phyloP scores from a whole-genome alignment of 1,284 basidiomycete species.

The Papiliotrema fonsecae region DNA sequence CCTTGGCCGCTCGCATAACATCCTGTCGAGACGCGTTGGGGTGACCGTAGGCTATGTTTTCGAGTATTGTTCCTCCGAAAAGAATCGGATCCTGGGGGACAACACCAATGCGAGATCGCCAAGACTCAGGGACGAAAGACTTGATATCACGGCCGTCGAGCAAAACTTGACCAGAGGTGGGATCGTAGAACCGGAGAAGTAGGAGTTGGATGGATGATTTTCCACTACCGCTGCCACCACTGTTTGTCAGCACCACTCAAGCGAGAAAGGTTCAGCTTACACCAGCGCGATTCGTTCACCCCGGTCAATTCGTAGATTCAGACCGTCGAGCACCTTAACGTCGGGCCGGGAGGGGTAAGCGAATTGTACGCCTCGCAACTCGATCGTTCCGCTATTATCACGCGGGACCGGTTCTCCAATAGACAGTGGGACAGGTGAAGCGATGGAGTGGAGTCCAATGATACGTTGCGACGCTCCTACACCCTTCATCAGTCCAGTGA shows the following conservation, averaged over 20 bases:
- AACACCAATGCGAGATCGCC: conserved; percentile 74
- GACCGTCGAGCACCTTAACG: conserved; percentile 73
- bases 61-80: conserved; percentile 71
- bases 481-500: conserved; percentile 47
- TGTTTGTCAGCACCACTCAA: conserved; percentile 7
- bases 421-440: conserved; percentile 40
- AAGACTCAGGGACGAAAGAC: conserved; percentile 69
- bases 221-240: conserved; percentile 47
- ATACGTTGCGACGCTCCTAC: conserved; percentile 46
- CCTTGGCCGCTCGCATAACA: conserved; percentile 34
- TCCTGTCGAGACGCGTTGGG: conserved; percentile 35
- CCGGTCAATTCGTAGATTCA: conserved; percentile 49
- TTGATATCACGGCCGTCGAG: conserved; percentile 73
- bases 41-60: conserved; percentile 63
- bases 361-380: conserved; percentile 72
- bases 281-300: conserved; percentile 51
- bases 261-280: conserved; percentile 10
- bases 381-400: conserved; percentile 61
- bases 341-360: conserved; percentile 84
- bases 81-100: conserved; percentile 60
- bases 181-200: conserved; percentile 88
- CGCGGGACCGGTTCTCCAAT: conserved; percentile 31
- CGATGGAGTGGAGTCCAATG: conserved; percentile 35
- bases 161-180: conserved; percentile 63
- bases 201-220: conserved; percentile 62